These are phyloP conservation scores for Lumnitzera racemosa DNA, from an alignment of 345 rosid genomes.

Conservation along the genomic window DNA sequence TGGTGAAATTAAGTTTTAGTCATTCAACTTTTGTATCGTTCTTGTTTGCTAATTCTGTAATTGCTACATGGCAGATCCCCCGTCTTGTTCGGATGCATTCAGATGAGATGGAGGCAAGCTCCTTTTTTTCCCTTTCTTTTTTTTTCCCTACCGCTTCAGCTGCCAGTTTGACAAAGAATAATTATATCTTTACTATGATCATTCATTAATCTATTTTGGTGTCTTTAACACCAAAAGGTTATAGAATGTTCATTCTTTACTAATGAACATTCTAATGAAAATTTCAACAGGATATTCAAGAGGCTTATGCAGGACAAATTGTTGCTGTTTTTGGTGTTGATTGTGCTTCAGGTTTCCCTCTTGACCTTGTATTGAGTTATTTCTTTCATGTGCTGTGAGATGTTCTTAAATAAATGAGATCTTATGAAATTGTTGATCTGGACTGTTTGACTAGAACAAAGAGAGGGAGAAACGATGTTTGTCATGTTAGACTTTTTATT, in stretches of 20 bases:
- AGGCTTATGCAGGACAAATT: slow-evolving; percentile 97
- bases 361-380: neutral
- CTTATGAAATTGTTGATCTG: too few species aligned
- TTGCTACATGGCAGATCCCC: slow-evolving; percentile 56
- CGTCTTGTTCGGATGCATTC: slow-evolving; percentile 97
- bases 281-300: slow-evolving; percentile 77
- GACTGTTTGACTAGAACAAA: too few species aligned
- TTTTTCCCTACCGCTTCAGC: neutral
- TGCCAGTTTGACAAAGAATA: neutral
- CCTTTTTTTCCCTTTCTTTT: slow-evolving; percentile 2
- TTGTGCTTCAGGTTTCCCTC: slow-evolving; percentile 83
- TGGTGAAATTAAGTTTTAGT: neutral
- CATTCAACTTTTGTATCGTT: neutral
- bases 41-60: slow-evolving; percentile 5
- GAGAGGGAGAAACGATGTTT: too few species aligned
- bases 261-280: neutral
- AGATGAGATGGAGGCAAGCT: slow-evolving; percentile 87
- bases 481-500: too few species aligned
- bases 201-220: too few species aligned
- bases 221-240: too few species aligned
- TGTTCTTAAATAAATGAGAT: too few species aligned
- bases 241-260: neutral
- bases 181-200: neutral
- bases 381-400: neutral
- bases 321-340: slow-evolving; percentile 99